A percentile compares a stretch with the other conserved stretches of the same genome.
Evolutionary conservation across 176 grass and related monocot species (phyloP).

Genomic region (Otatea glauca): DNA sequence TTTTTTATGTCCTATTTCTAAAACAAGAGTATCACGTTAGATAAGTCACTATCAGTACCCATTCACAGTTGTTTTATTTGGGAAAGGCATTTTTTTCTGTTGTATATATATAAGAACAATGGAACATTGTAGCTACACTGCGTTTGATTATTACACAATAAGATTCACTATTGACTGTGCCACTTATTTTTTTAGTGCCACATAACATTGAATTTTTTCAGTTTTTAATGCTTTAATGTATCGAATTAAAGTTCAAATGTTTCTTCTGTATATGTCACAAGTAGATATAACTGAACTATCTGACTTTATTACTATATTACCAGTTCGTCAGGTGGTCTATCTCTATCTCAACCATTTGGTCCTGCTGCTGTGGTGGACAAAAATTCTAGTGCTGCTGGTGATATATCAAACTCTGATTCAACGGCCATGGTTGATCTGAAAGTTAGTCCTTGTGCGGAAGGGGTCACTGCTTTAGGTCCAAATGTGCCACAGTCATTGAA

Average conservation of each 20-base stretch:
- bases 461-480: slow-evolving; percentile 35
- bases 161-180: neutral
- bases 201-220: neutral
- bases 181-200: neutral
- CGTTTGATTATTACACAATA: neutral
- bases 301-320: slow-evolving; percentile 3
- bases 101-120: neutral
- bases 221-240: neutral
- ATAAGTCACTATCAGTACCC: neutral
- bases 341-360: slow-evolving; percentile 12
- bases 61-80: neutral
- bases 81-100: neutral
- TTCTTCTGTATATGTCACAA: neutral
- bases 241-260: neutral
- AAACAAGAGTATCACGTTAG: neutral
- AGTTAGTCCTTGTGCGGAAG: slow-evolving; percentile 27
- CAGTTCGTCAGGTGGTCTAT: slow-evolving; percentile 38
- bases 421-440: slow-evolving; percentile 14
- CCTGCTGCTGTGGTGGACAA: slow-evolving; percentile 7
- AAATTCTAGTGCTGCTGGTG: slow-evolving; percentile 37
- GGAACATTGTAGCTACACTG: neutral
- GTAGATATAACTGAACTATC: slow-evolving; percentile 4
- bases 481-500: neutral
- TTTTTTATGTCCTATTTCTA: neutral
- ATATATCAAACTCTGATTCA: slow-evolving; percentile 15